Conservation (phyloP, 2,329 filamentous ascomycete genomes). For the Akanthomyces lecanii region DNA sequence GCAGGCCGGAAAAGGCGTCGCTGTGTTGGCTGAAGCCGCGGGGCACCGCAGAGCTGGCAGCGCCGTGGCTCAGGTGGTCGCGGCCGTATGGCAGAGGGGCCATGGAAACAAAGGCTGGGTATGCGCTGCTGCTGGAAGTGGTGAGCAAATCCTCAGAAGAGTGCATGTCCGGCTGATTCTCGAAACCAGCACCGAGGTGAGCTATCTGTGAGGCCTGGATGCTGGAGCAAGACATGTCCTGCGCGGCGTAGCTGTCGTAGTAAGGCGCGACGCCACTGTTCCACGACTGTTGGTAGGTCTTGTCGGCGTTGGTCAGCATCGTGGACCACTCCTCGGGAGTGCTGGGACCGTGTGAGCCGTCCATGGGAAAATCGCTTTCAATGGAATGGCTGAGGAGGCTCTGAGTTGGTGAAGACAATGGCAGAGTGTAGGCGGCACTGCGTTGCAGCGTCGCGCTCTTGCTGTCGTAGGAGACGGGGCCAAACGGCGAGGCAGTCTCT, state of each 20-base stretch:
- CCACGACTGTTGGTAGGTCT: conserved; percentile 12
- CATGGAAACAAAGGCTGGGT: conserved; percentile 16
- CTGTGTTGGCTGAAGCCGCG: conserved; percentile 16
- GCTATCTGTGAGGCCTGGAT: conserved; percentile 13
- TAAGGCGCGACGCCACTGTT: conserved; percentile 14
- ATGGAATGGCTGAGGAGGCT: conserved; percentile 35
- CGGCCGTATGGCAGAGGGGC: conserved; percentile 5
- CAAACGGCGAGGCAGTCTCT: conserved; percentile 13
- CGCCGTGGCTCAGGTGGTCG: not conserved
- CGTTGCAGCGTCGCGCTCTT: conserved; percentile 24
- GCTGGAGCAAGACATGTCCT: conserved; percentile 12
- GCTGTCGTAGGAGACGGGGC: conserved; percentile 10
- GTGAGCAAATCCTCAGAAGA: conserved; percentile 4
- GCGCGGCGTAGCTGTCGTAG: conserved; percentile 14
- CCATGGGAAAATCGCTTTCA: conserved; percentile 36
- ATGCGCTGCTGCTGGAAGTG: conserved; percentile 6
- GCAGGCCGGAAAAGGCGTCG: conserved; percentile 9
- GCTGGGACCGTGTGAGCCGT: conserved; percentile 28
- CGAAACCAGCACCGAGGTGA: conserved; percentile 13
- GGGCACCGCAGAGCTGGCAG: not conserved
- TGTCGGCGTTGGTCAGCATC: conserved; percentile 27
- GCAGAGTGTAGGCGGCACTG: conserved; percentile 36
- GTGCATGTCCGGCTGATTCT: conserved; percentile 8
- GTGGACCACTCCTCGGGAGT: conserved; percentile 35
- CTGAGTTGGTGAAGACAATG: conserved; percentile 34